Evolutionary conservation across 129 eudicot species (phyloP).

Genomic region (Lonicera japonica): DNA sequence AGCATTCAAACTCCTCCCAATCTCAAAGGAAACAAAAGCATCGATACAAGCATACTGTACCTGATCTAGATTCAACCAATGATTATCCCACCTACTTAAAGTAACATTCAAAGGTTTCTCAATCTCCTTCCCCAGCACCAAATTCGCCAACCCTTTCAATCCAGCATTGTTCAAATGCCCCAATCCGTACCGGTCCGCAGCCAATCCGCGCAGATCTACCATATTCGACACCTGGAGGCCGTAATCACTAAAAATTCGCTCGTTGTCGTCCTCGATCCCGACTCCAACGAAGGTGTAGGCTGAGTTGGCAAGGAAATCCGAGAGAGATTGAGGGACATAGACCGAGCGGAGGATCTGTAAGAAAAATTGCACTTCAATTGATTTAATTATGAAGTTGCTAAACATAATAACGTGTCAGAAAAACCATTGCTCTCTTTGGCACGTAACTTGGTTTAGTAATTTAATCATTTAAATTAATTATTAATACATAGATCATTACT

Average conservation of each 20-base stretch:
- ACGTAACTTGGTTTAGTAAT: too few relatives aligned
- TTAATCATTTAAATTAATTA: too few relatives aligned
- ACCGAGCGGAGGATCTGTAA: constrained; percentile 18
- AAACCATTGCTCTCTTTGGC: too few relatives aligned
- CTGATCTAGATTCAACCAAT: constrained; percentile 31
- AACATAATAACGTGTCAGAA: too few relatives aligned
- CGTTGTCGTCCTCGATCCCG: constrained; percentile 19
- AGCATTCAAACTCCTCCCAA: constrained; percentile 42
- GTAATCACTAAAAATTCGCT: constrained; percentile 21
- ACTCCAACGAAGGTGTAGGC: constrained; percentile 31
- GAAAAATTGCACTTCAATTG: too few relatives aligned
- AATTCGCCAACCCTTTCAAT: constrained; percentile 22
- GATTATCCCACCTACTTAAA: constrained; percentile 53
- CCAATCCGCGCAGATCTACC: constrained; percentile 33
- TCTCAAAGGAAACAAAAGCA: constrained; percentile 56
- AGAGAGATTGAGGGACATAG: constrained; percentile 5
- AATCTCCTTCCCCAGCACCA: constrained; percentile 37
- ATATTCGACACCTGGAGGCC: constrained; percentile 2
- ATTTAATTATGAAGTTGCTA: too few relatives aligned
- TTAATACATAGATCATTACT: too few relatives aligned
- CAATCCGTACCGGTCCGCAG: constrained; percentile 19
- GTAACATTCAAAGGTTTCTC: constrained; percentile 41
- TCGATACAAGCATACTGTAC: constrained; percentile 67
- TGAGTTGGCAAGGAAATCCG: constrained; percentile 10
- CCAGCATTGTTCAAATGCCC: constrained; percentile 30